Conservation (phyloP, 164 flowering plant genomes). For the Stephania cephalantha region DNA sequence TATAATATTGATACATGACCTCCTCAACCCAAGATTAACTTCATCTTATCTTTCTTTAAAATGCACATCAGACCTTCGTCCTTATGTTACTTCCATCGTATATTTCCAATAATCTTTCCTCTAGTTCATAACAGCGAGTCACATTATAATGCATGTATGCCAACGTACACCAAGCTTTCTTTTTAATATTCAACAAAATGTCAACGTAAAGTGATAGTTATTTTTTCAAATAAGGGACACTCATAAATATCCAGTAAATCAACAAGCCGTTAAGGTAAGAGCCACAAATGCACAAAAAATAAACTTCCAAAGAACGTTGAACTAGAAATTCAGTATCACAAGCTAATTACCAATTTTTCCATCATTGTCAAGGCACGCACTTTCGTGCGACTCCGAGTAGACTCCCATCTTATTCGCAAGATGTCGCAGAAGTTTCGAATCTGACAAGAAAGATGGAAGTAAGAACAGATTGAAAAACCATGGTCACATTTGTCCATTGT, state of each 20-base stretch:
- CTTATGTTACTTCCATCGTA: neutral
- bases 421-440: constrained; percentile 55
- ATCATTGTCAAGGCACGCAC: constrained; percentile 84
- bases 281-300: neutral
- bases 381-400: constrained; percentile 79
- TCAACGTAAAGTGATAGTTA: neutral
- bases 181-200: neutral
- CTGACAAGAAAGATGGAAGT: constrained; percentile 28
- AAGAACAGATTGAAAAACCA: neutral
- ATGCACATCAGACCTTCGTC: neutral
- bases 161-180: neutral
- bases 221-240: neutral
- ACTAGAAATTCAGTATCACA: neutral
- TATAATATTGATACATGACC: neutral
- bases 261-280: neutral
- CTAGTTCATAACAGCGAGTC: neutral
- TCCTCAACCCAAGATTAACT: constrained; percentile 1
- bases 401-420: constrained; percentile 88
- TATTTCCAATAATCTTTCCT: neutral
- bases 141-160: neutral
- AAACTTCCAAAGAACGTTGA: neutral
- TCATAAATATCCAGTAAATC: neutral
- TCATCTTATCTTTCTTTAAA: neutral
- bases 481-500: neutral
- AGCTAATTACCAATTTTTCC: constrained; percentile 58